Base-by-base conservation (phyloP, 768 basidiomycete genomes). In the Psilocybe subaeruginosa region DNA sequence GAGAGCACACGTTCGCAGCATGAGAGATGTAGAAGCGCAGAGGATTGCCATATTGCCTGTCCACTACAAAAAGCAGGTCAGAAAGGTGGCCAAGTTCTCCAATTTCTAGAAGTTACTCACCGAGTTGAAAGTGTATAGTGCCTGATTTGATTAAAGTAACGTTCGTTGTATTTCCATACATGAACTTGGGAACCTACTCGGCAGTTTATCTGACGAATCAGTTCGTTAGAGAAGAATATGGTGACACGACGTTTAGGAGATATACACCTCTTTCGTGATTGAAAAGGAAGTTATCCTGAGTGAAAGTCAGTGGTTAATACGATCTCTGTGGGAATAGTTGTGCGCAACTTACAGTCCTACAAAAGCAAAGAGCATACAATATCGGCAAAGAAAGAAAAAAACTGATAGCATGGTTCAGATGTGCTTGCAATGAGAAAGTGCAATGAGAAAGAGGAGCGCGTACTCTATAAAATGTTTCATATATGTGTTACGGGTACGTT, bases 361-460 rank as follows among this genome's bases (percentile, higher is more conserved):
- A 66, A 90, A 78, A 3, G 88, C 81, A 59, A 84, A 77, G n/a
- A 91, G 67, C 79, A 90, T 85, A 71, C 86, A 88, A 70, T 91
- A 91, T 61, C 89, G 85, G 69, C 85, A 87, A 27, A 88, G 74
- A 70, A 91, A 89, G 69, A 88, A 88, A 62, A 88, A 86, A 27
- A 84, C 88, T 77, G 50, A 3, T 6, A 5, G 33, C n/a, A 23
- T 53, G 1, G 23, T 39, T 47, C 29, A 12, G 29, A 62, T 65
- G 45, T 23, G 45, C 19, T 16, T 47, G 11, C 50, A 47, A 50
- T 27, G 12, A 54, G 45, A 14, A n/a, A 43, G 4, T 4, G 41
- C 7, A 43, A 14, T 43, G 7, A 8, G 33, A 48, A 27, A 29
- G 54, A 53, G 52, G 48, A 9, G 31, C 17, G 66, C 64, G 60